Evolutionary conservation across 164 flowering plant species (phyloP).

Genomic region (Liquidambar formosana): DNA sequence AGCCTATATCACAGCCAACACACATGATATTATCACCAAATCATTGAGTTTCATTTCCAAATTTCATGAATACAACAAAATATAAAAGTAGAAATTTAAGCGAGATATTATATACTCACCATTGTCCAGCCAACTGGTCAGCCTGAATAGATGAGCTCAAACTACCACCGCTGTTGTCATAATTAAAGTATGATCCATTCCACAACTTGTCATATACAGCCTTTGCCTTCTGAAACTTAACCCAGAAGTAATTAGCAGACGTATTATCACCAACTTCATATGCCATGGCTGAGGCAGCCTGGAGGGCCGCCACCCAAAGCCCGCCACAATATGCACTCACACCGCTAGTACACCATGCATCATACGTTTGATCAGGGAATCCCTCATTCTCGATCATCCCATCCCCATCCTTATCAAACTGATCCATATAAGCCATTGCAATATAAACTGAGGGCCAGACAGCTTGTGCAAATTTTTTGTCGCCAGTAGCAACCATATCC

Average conservation of each 20-base stretch:
- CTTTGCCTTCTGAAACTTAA: slow-evolving; percentile 71
- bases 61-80: background rate
- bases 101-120: slow-evolving; percentile 37
- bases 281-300: slow-evolving; percentile 91
- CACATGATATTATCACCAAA: background rate
- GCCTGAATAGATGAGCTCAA: slow-evolving; percentile 84
- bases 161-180: slow-evolving; percentile 67
- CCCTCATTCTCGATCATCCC: slow-evolving; percentile 97
- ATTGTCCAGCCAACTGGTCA: slow-evolving; percentile 96
- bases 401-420: slow-evolving; percentile 85
- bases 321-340: slow-evolving; percentile 94
- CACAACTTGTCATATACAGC: slow-evolving; percentile 64
- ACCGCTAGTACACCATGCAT: slow-evolving; percentile 85
- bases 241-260: slow-evolving; percentile 63
- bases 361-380: slow-evolving; percentile 97
- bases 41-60: no score
- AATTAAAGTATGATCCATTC: slow-evolving; percentile 94
- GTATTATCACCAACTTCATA: slow-evolving; percentile 69
- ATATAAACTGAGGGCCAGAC: slow-evolving; percentile 92
- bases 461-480: slow-evolving; percentile 65
- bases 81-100: background rate
- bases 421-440: slow-evolving; percentile 94
- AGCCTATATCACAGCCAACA: no score
- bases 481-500: slow-evolving; percentile 81
- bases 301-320: slow-evolving; percentile 88